Evolutionary conservation across 768 basidiomycete species (phyloP).

Genomic region (Tephrocybe sp.): DNA sequence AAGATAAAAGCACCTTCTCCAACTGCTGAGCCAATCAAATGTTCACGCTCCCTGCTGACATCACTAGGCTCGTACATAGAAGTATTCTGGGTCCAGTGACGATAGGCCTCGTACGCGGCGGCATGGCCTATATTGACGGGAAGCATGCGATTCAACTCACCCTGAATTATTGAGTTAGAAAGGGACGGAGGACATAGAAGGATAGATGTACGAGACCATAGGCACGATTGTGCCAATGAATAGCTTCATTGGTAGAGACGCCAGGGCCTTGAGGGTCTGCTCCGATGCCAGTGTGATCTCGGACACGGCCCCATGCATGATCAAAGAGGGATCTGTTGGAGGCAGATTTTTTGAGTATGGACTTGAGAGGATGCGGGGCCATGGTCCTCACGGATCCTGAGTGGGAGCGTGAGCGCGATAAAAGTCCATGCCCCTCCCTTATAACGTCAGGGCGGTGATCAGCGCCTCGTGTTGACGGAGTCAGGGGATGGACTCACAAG

Average conservation of each 20-base stretch:
- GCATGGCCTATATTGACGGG: conserved; percentile 71
- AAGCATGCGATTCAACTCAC: conserved; percentile 46
- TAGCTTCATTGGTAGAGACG: conserved; percentile 58
- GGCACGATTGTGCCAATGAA: conserved; percentile 61
- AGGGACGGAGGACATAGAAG: not conserved
- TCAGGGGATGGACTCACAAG: conserved; percentile 39
- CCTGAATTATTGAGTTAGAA: conserved; percentile 30
- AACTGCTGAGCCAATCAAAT: conserved; percentile 62
- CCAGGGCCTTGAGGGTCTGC: conserved; percentile 33
- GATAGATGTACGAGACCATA: conserved; percentile 49
- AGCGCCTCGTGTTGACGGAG: conserved; percentile 18
- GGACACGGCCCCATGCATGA: conserved; percentile 46
- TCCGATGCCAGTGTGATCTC: conserved; percentile 35
- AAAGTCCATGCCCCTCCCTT: conserved; percentile 63
- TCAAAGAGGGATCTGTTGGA: conserved; percentile 55
- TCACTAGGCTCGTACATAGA: conserved; percentile 57
- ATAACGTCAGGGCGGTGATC: conserved; percentile 13
- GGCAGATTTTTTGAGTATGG: conserved; percentile 23
- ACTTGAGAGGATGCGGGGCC: conserved; percentile 7
- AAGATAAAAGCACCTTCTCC: conserved; percentile 54
- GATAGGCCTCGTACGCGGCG: conserved; percentile 75
- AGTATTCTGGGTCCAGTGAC: conserved; percentile 60
- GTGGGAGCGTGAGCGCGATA: conserved; percentile 60
- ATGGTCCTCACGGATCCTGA: conserved; percentile 51
- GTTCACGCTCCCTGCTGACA: conserved; percentile 61